Base-by-base conservation (phyloP, 805 yeast genomes). In the Monosporozyma yasuniensis region DNA sequence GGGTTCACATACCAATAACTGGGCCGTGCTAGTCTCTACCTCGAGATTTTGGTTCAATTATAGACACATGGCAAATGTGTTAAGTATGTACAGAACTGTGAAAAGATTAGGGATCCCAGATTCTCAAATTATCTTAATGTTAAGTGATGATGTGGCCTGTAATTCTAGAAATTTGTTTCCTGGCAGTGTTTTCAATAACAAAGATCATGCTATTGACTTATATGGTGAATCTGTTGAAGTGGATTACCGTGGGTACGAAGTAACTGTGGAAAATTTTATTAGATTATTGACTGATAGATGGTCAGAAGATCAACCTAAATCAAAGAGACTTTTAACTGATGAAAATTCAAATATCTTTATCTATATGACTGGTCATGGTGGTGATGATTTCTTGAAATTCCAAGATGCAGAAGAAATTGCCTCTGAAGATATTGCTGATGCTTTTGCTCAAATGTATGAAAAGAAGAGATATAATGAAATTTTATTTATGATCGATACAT, bases 391-490 rank as follows among this genome's bases (percentile, higher is more conserved):
- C 67, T 76, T 93, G 60, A 93, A 93, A 68, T 93, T 93, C 67
- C 99, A 93, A 70, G 99, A 93, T 64, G 96, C 98, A 10, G 99
- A 93, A 66, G 99, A 93, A 61, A 89, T 93, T 51, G 89, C 96
- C 1, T 82, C 96, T 9, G 84, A 87, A 70, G 99, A 93, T 68
- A 78, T 93, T 53, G 98, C 99, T 1, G 96, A 93, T 69, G 98
- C 98, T 2, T 87, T 93, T 70, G 95, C 80, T 47, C 97, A 93
- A 65, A 93, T 93, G 99, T 80, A 87, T 71, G 96, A 91, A 65
- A 90, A 90, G 78, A 85, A 86, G 58, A 76, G 99, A 50, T 93
- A 93, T 72, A 89, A 90, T 59, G 98, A 93, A 71, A 86, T 93
- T 32, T 81, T 93, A 63, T 93, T 93, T 69, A 93, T 93, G 98